These are phyloP conservation scores for Arthrobotrys entomopaga DNA, from an alignment of 2,329 filamentous ascomycete genomes.

Conservation along the genomic window DNA sequence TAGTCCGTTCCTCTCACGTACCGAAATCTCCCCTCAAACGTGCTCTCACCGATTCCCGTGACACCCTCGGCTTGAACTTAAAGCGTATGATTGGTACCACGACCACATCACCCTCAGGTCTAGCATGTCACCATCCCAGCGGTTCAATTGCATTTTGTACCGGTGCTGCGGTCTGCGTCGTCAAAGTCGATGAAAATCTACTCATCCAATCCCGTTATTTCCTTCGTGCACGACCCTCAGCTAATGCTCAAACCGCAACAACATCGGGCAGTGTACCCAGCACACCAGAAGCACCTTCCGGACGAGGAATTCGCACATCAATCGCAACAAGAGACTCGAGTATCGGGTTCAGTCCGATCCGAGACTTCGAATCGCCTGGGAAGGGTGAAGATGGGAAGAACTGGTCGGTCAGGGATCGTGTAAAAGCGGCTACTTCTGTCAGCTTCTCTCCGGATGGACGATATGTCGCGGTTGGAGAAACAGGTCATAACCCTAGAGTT, in stretches of 20 bases:
- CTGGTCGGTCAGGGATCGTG: constrained; percentile 88
- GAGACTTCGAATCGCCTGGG: constrained; percentile 65
- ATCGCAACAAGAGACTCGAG: constrained; percentile 65
- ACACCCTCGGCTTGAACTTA: constrained; percentile 70
- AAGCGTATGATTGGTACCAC: constrained; percentile 92
- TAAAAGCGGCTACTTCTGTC: constrained; percentile 93
- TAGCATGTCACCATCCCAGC: constrained; percentile 79
- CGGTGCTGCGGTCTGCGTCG: constrained; percentile 90
- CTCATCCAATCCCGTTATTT: constrained; percentile 78
- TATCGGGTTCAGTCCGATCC: constrained; percentile 60
- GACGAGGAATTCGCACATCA: constrained; percentile 70
- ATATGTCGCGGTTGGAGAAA: constrained; percentile 90
- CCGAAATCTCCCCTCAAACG: constrained; percentile 62
- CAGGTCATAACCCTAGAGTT: constrained; percentile 90
- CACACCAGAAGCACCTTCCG: constrained; percentile 70
- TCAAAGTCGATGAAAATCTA: constrained; percentile 76
- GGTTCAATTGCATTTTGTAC: constrained; percentile 86
- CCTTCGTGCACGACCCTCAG: constrained; percentile 81
- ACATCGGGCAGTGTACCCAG: constrained; percentile 65
- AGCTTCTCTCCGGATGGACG: constrained; percentile 86
- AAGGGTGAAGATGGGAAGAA: constrained; percentile 76
- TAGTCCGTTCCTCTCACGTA: constrained; percentile 37
- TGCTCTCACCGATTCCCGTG: constrained; percentile 62
- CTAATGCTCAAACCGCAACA: constrained; percentile 71
- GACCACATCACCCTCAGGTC: constrained; percentile 82